Percentiles rank a stretch among this genome's conserved stretches.
Conservation (phyloP, 1,284 basidiomycete genomes). For the Phlebopus sp. region DNA sequence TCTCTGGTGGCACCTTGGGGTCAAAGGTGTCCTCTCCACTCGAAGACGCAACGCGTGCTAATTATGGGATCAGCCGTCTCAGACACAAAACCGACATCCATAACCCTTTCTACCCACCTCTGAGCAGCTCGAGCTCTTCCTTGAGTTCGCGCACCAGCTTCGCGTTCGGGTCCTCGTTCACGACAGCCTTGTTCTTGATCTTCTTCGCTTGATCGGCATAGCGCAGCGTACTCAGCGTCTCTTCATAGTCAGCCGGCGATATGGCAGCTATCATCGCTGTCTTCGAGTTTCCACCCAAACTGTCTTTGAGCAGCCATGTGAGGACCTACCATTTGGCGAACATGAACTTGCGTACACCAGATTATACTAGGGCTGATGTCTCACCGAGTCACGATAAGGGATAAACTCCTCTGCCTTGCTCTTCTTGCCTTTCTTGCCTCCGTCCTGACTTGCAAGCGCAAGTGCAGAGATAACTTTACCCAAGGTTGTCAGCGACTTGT, state of each 20-base stretch:
- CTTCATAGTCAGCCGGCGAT: constrained; percentile 96
- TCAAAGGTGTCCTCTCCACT: constrained; percentile 79
- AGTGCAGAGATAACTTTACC: constrained; percentile 96
- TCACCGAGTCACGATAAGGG: constrained; percentile 90
- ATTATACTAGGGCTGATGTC: constrained; percentile 23
- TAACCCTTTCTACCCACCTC: constrained; percentile 51
- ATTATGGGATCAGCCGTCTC: constrained; percentile 7
- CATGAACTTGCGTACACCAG: constrained; percentile 1
- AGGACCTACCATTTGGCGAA: constrained; percentile 58
- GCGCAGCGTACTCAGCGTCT: constrained; percentile 91
- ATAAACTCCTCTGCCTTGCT: constrained; percentile 86
- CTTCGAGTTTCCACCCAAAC: constrained; percentile 92
- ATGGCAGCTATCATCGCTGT: constrained; percentile 99
- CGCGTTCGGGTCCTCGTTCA: constrained; percentile 99
- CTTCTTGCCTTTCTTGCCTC: constrained; percentile 78
- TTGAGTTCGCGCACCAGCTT: constrained; percentile 98
- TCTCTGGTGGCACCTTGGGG: constrained; percentile 85
- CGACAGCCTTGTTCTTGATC: constrained; percentile 99
- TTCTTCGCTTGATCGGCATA: constrained; percentile 99
- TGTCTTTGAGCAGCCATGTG: constrained; percentile 98
- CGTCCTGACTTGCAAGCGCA: constrained; percentile 70
- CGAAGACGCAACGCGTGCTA: constrained; percentile 69
- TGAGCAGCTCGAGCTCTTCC: constrained; percentile 90
- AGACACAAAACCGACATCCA: constrained; percentile 1
- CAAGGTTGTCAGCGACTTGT: constrained; percentile 95